These are phyloP conservation scores for Chaetothyriales sp. DNA, from an alignment of 2,329 filamentous ascomycete species.

Conservation along the genomic window DNA sequence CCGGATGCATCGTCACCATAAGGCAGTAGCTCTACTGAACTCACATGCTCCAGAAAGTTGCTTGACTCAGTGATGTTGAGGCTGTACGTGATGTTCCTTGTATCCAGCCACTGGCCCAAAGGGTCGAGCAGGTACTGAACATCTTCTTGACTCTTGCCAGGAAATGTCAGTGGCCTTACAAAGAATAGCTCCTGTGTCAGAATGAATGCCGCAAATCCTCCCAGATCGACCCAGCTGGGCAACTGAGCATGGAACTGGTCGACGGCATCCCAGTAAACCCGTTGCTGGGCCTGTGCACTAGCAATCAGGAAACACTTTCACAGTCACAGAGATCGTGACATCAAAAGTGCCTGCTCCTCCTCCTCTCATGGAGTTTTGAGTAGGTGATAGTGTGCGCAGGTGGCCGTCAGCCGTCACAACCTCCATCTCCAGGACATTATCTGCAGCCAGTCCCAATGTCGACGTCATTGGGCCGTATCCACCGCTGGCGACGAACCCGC, in stretches of 20 bases:
- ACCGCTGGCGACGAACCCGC: slow-evolving; percentile 35
- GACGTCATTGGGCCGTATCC: slow-evolving; percentile 42
- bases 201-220: background rate
- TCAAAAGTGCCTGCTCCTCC: slow-evolving; percentile 41
- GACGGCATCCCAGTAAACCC: slow-evolving; percentile 38
- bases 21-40: background rate
- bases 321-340: slow-evolving; percentile 30
- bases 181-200: background rate
- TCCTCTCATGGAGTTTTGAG: slow-evolving; percentile 33
- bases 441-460: slow-evolving; percentile 38
- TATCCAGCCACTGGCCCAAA: background rate
- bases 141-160: background rate
- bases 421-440: slow-evolving; percentile 37
- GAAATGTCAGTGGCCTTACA: background rate
- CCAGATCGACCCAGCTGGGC: background rate
- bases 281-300: slow-evolving; percentile 5
- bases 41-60: background rate
- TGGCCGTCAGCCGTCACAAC: slow-evolving; percentile 36
- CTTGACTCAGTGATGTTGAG: background rate
- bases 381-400: slow-evolving; percentile 31
- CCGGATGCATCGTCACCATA: background rate
- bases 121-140: background rate
- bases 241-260: slow-evolving; percentile 26
- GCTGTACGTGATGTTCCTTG: background rate
- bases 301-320: slow-evolving; percentile 29